phyloP scores from a whole-genome alignment of 2,329 filamentous ascomycete genomes.

The Aspergillus sp. region DNA sequence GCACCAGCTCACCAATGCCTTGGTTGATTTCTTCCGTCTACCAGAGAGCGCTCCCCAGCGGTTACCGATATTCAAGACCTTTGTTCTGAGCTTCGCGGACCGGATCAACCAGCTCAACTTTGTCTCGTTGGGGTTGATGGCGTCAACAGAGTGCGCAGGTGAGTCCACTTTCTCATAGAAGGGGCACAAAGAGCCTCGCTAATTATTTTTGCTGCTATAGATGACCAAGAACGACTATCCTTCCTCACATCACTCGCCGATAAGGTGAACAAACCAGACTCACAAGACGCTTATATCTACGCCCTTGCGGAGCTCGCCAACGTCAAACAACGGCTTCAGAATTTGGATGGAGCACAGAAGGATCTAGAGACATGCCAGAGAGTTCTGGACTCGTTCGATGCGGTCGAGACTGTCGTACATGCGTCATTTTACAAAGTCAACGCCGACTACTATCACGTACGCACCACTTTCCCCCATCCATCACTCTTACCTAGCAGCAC shows the following conservation, averaged over 20 bases:
- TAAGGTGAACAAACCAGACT: constrained; percentile 87
- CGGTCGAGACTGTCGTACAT: constrained; percentile 92
- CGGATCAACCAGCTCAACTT: constrained; percentile 99
- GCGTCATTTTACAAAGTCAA: constrained; percentile 95
- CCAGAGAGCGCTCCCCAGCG: constrained; percentile 79
- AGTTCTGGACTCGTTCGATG: constrained; percentile 88
- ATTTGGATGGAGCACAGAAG: constrained; percentile 79
- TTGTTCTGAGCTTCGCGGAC: constrained; percentile 93
- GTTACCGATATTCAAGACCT: constrained; percentile 87
- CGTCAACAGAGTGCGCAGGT: constrained; percentile 71
- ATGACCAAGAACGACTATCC: constrained; percentile 78
- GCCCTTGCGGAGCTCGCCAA: constrained; percentile 86
- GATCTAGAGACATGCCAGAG: constrained; percentile 84
- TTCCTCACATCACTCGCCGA: constrained; percentile 82
- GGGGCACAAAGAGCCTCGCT: background rate
- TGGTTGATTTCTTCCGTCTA: constrained; percentile 84
- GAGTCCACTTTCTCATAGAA: background rate
- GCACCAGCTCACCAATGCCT: constrained; percentile 92
- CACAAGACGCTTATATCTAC: constrained; percentile 94
- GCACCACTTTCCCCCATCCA: constrained; percentile 13
- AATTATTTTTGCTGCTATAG: constrained; percentile 47
- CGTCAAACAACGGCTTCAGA: constrained; percentile 76
- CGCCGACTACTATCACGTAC: constrained; percentile 86
- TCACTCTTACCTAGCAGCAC: background rate
- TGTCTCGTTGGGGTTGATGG: constrained; percentile 83